These are phyloP conservation scores for Cutaneotrichosporon sp. DNA, from an alignment of 1,284 basidiomycete species.

Conservation along the genomic window DNA sequence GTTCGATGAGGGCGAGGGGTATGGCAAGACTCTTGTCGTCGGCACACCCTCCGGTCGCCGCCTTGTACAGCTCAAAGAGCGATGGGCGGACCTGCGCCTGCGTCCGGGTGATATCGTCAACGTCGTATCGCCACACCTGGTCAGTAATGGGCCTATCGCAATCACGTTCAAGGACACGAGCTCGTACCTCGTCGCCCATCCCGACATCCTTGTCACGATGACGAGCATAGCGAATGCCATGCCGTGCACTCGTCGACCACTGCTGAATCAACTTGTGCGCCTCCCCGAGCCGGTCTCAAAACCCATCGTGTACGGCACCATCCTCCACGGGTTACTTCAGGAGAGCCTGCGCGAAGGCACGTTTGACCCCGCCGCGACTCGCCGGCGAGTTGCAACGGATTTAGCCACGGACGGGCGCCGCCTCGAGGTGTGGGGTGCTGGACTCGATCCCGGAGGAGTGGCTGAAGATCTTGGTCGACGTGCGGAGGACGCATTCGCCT, in stretches of 20 bases:
- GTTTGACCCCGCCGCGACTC: constrained; percentile 38
- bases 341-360: constrained; percentile 59
- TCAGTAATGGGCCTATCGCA: constrained; percentile 29
- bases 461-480: constrained; percentile 44
- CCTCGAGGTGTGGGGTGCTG: constrained; percentile 51
- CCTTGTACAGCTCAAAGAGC: constrained; percentile 46
- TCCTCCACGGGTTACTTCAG: constrained; percentile 86
- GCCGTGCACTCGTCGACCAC: constrained; percentile 75
- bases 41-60: constrained; percentile 21
- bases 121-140: constrained; percentile 58
- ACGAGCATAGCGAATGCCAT: constrained; percentile 79
- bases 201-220: constrained; percentile 83
- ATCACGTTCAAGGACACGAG: constrained; percentile 45
- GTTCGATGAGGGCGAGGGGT: constrained; percentile 17
- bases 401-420: constrained; percentile 41
- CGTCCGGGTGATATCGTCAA: constrained; percentile 71
- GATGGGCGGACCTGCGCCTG: constrained; percentile 44
- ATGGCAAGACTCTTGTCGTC: constrained; percentile 41
- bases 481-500: constrained; percentile 44
- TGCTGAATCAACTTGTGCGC: constrained; percentile 66
- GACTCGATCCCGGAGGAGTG: constrained; percentile 47
- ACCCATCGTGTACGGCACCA: constrained; percentile 76
- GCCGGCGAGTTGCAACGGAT: constrained; percentile 37
- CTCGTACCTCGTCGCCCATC: constrained; percentile 70
- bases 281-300: constrained; percentile 54